Base-by-base conservation (phyloP, 176 grass and related monocot genomes). In the Calamus simplicifolius region DNA sequence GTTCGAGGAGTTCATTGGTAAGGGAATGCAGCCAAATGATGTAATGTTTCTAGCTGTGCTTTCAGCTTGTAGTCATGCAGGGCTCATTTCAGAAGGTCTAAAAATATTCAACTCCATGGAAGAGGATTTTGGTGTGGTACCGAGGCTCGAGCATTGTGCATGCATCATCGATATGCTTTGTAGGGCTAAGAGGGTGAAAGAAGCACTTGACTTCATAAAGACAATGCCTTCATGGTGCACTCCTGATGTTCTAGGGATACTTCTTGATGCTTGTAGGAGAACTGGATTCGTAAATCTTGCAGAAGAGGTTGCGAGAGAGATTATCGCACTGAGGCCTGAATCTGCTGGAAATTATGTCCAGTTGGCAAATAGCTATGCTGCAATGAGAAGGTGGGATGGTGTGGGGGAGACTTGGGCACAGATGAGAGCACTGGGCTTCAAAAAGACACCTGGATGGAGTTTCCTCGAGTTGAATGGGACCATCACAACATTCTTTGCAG, bases 1-100 rank as follows among this genome's bases (percentile, higher is more conserved):
- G 50, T 72, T 54, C 19, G 17, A 54, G 4, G 49, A 27, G 35
- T 72, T 62, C 27, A 14, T 30, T 13, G 7, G 2, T 50, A 52
- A 10, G 15, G 69, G 58, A 54, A 52, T 62, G 58, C 13, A 43
- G 19, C 69, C 58, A 6, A 72, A 72, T 52, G 58, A 62, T 23
- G 58, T 62, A 27, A 72, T 72, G 25, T 62, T 72, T 62, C 28
- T 72, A 15, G 49, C 69, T 5, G 69, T 72, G 58, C 50, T 72
- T 15, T 72, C 69, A 1, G 69, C 69, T 35, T 72, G 69, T 53
- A 72, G 69, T 43, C 69, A 72, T 52, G 49, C 69, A 25, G 69
- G 69, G 49, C 69, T 72, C 14, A 50, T 72, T 38, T 54, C 58
- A 5, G 69, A 72, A 51, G 69, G 69, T 19, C 49, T 72, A 27